Percentiles rank a stretch among this genome's conserved stretches.
phyloP scores from a whole-genome alignment of 306 rosid genomes.

The Lagenaria siceraria region DNA sequence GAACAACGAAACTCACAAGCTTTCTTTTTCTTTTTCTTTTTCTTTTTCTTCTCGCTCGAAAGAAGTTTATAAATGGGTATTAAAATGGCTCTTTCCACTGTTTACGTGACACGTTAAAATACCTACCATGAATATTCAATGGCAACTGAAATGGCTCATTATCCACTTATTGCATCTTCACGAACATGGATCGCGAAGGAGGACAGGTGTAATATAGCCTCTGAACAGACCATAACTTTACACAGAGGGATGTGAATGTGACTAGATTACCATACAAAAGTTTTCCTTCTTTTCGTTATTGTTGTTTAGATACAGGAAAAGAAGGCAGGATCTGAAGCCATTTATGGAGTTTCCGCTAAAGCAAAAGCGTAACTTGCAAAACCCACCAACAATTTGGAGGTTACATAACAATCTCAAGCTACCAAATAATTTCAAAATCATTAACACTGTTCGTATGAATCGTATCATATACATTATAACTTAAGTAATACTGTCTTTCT shows the following conservation, averaged over 20 bases:
- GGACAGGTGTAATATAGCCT: neutral
- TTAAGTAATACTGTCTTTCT: neutral
- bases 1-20: neutral
- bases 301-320: neutral
- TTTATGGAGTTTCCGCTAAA: neutral
- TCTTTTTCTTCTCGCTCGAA: neutral
- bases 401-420: neutral
- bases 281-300: neutral
- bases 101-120: neutral
- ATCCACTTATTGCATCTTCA: neutral
- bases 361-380: neutral
- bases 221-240: neutral
- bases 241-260: neutral
- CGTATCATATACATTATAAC: conserved; percentile 6
- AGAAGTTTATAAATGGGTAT: neutral
- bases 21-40: neutral
- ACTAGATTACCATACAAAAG: neutral
- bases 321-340: neutral
- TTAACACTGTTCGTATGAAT: neutral
- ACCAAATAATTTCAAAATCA: neutral
- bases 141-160: neutral
- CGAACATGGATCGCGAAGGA: neutral
- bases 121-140: neutral
- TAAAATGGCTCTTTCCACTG: neutral
- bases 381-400: neutral